Base-by-base conservation (phyloP, 2,329 filamentous ascomycete genomes). In the Karstenula rhodostoma region DNA sequence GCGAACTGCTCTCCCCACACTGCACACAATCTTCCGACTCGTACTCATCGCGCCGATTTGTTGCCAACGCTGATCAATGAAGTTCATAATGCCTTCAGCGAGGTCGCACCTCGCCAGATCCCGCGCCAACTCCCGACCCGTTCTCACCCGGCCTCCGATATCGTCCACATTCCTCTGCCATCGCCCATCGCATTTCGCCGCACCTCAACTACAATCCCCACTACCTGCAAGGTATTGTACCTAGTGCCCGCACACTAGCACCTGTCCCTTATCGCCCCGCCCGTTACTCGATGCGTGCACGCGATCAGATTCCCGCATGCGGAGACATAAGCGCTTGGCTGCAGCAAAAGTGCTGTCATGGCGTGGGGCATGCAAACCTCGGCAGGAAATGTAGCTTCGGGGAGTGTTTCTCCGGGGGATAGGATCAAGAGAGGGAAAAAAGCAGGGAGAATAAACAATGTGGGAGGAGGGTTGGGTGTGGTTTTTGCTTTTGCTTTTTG, bases 261-360 rank as follows among this genome's bases (percentile, higher is more conserved):
- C 12, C 2, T 17, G 4, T 32, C 40, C 40, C 25, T 54, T 44
- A 54, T 54, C 51, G 51, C 37, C 37, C 51, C 51, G n/a, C 35
- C 25, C 32, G n/a, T 57, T 57, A 57, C 56, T 57, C 46, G 55
- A 57, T 57, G 19, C 37, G 46, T 35, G 56, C 56, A 57, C 56
- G 56, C 56, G 56, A 57, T 57, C 55, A 50, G 33, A 50, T 57
- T 40, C 13, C 35, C 56, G 27, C 47, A 44, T 29, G 17, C 37
- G 42, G 52, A 13, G 42, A n/a, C 15, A 2, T 43, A 35, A 37
- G 56, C 47, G 46, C 22, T 8, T 7, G 47, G 50, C 25, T 35
- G 47, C 22, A 44, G 56, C 33, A 27, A 17, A 50, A n/a, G 56
- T 57, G 46, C 9, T 57, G 56, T 57, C 56, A 57, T 46, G 22